Evolutionary conservation across 176 grass and related monocot species (phyloP), one percentile per base, ranked within the genome.

Genomic region (Oryza officinalis): DNA sequence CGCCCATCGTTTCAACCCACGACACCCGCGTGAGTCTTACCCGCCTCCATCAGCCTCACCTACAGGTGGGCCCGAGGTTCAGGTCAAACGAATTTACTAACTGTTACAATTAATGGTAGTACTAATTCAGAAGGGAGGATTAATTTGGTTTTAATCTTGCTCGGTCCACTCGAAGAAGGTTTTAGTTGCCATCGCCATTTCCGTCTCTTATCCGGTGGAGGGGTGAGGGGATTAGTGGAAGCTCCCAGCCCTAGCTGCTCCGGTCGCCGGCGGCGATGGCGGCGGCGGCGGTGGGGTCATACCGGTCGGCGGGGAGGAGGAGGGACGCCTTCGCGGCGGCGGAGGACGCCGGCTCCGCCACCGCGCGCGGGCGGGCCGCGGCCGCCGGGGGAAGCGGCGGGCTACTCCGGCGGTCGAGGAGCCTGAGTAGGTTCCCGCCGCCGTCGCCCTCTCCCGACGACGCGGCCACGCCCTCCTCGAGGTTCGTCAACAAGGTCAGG

Each of bases 401-500:
- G 52, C 76, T 59, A 0, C 52, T 78, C 10, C 80, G 86, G 20
- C 83, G 93, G 60, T 94, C 96, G 22, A 90, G 91, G 89, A 99
- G 96, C 80, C 87, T 96, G 71, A 94, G 88, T 75, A 79, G 89
- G 64, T 92, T 94, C 74, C 91, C 93, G 38, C 91, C 91, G 32
- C 91, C 87, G 6, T 84, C 93, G 15, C 89, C 91, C 0, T 90
- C 84, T 3, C 85, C 87, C 17, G 85, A 90, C 12, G 85, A 94
- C 44, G 74, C 85, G 63, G 30, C 86, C 27, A 99, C 91, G 52
- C 89, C 93, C 23, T 87, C 87, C 57, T 92, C 87, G 4, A 85
- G 91, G 85, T 99, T 99, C 74, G 89, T 99, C 1, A 92, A 78
- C 80, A 95, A 94, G 91, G 66, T 84, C 73, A 27, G 92, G 43